These are phyloP conservation scores for Pseudocercospora musae DNA, from an alignment of 2,329 filamentous ascomycete genomes.

Conservation along the genomic window DNA sequence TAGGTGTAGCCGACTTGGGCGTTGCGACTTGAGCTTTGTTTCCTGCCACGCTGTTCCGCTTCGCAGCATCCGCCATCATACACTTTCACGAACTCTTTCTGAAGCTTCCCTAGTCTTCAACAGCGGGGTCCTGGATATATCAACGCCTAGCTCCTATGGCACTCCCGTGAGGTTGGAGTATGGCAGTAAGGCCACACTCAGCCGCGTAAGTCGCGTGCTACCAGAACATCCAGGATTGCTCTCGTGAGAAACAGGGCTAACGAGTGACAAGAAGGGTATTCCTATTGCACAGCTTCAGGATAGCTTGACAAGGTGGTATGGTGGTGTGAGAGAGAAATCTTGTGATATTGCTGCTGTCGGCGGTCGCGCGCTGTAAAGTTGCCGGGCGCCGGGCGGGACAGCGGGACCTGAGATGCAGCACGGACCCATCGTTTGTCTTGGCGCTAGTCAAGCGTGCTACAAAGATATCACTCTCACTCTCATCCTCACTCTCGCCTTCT, in stretches of 20 bases:
- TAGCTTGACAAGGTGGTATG: background rate
- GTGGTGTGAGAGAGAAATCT: background rate
- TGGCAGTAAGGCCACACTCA: background rate
- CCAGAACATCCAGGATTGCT: background rate
- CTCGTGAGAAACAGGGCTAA: background rate
- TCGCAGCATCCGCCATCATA: conserved; percentile 54
- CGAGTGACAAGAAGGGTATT: background rate
- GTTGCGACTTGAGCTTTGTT: conserved; percentile 47
- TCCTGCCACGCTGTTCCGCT: conserved; percentile 54
- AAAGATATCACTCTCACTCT: background rate
- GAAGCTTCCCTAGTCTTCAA: background rate
- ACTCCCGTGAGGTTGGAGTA: background rate
- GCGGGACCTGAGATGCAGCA: too few species aligned
- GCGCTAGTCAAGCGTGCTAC: background rate
- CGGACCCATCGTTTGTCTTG: background rate
- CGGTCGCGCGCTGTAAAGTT: background rate
- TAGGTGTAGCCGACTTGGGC: conserved; percentile 42
- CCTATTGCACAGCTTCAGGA: background rate
- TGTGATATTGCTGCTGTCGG: background rate
- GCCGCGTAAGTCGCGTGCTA: background rate
- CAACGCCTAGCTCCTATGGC: background rate
- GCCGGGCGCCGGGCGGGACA: too few species aligned
- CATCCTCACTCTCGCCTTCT: too few species aligned
- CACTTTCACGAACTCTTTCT: background rate
- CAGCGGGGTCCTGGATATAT: background rate